Base-by-base conservation (phyloP, 2,329 filamentous ascomycete genomes). In the Grosmannia huntii region DNA sequence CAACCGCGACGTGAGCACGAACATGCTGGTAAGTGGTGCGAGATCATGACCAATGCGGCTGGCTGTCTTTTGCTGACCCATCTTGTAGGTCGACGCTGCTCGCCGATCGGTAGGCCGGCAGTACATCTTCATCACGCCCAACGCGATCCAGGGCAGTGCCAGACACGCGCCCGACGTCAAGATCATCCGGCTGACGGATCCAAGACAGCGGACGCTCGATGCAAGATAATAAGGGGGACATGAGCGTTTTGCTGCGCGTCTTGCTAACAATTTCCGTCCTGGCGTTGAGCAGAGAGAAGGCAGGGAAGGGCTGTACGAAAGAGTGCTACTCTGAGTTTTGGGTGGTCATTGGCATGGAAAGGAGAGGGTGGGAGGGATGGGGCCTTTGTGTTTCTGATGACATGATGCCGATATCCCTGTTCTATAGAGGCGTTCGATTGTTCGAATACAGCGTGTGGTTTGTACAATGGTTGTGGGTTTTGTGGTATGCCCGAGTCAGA, bases 101-200 rank as follows among this genome's bases (percentile, higher is more conserved):
- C 82, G 94, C 65, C 82, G 87, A 33, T 89, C 89, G 1, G 85
- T 94, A n/a, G 90, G 90, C 28, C 82, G 90, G 61, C 94, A 99
- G 69, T 99, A 95, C 67, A 91, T 99, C 63, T 81, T 99, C 58
- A 99, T 99, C 68, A 96, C 92, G 2, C 94, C 94, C 31, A 95
- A 96, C 65, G 86, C 86, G 53, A 90, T 95, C 67, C 75, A 83
- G 70, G 76, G 79, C 64, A 71, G 79, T 65, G 77, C 76, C 28
- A 73, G 75, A 53, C 68, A 82, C 41, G 80, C 82, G 61, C 77
- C 77, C 59, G 89, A 95, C 66, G 89, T 95, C 61, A 88, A 84
- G 67, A 85, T 94, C 62, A 87, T 89, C 70, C 84, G 86, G 83
- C 70, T 85, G 61, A 77, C 74, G 23, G 82, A 85, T 67, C 82